phyloP scores from a whole-genome alignment of 208 protist species.

The Trypanosoma avium region DNA sequence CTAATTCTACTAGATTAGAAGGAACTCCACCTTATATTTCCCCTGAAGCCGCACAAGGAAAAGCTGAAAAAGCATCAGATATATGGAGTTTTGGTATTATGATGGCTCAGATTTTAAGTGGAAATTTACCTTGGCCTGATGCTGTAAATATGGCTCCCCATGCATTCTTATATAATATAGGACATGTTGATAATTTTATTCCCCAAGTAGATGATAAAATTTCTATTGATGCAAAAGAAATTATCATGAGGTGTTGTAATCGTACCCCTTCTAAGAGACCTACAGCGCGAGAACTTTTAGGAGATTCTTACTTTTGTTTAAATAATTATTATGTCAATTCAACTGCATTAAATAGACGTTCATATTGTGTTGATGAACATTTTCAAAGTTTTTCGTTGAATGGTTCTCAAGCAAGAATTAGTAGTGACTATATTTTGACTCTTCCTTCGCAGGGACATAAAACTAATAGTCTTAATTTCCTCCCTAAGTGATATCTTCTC shows the following conservation, averaged over 20 bases:
- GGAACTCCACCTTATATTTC: slow-evolving; percentile 79
- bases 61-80: slow-evolving; percentile 55
- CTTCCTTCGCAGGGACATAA: neutral
- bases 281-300: slow-evolving; percentile 47
- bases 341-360: neutral
- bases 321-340: neutral
- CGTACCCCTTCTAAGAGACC: slow-evolving; percentile 38
- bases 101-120: slow-evolving; percentile 67
- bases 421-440: neutral
- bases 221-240: slow-evolving; percentile 32
- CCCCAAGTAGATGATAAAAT: slow-evolving; percentile 34
- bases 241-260: slow-evolving; percentile 48
- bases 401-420: neutral
- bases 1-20: slow-evolving; percentile 31
- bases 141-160: slow-evolving; percentile 28
- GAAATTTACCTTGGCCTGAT: slow-evolving; percentile 55
- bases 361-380: slow-evolving; percentile 1
- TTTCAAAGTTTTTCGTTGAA: neutral
- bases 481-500: neutral
- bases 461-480: neutral
- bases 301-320: slow-evolving; percentile 46
- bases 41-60: slow-evolving; percentile 62
- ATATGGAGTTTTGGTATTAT: slow-evolving; percentile 88
- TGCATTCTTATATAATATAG: slow-evolving; percentile 45
- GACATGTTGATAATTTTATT: slow-evolving; percentile 31